Base-by-base conservation (phyloP, 2,329 filamentous ascomycete genomes). In the Zasmidium cellare region DNA sequence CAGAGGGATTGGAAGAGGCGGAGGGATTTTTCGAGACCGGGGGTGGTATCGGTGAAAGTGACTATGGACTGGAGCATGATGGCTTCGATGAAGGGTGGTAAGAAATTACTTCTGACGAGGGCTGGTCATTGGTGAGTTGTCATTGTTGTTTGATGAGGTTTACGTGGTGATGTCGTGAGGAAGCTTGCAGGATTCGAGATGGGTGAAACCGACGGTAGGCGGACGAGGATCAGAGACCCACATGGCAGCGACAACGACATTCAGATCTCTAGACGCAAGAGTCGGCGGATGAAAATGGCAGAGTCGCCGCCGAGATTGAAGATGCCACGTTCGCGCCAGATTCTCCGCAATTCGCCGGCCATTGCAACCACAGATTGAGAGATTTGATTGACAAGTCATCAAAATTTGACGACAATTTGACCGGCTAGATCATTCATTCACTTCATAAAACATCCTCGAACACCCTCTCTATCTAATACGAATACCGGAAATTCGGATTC, bases 1-100 rank as follows among this genome's bases (percentile, higher is more conserved):
- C 71, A 60, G 9, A 71, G 55, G 44, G 62, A 72, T 71, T 87
- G 84, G 46, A 86, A 64, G 55, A 85, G 75, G 47, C 86, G 83
- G 63, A 88, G 76, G 53, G 80, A 77, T 58, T 85, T 82, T 71
- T 88, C 86, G 1, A 88, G 76, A 3, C 84, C 85, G 66, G 79
- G 85, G 85, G 64, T 51, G 52, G 66, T 62, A 45, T 66, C 59
- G 19, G 62, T 53, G 50, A 58, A 64, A 14, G 45, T 50, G 11
- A 63, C 56, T 22, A 65, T 50, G 14, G 50, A 45, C 22, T 44
- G 25, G 16, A 65, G 47, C 63, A 65, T 65, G 1, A 9, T 53
- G 20, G 44, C 22, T 24, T 12, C n/a, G 24, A 9, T 16, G 18
- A 9, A n/a, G n/a, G 19, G 7, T 6, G 24, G 11, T 28, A 41